Base-by-base conservation (phyloP, 306 rosid genomes). In the Abrus precatorius region DNA sequence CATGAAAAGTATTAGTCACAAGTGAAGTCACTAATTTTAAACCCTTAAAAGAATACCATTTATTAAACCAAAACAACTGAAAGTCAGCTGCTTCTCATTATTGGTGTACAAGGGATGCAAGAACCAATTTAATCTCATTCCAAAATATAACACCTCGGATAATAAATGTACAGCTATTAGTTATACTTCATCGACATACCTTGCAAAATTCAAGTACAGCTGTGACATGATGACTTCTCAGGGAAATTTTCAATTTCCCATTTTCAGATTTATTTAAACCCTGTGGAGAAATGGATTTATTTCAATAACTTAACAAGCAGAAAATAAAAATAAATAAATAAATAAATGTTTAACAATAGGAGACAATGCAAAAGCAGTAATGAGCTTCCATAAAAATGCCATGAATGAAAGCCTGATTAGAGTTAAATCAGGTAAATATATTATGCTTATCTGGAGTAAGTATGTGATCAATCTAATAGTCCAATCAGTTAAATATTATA, bases 121-220 rank as follows among this genome's bases (percentile, higher is more conserved):
- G 27, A 71, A 33, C 13, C 69, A 79, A 38, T 41, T 74, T 53
- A 63, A 34, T 74, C 12, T 44, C 50, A 32, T 7, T 44, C 34
- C 74, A 71, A 12, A 5, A 70, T 40, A 53, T 76, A 41, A 63
- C 62, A 83, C 82, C 29, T 82, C 32, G 62, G 27, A 71, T 27
- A 40, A 76, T 53, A 66, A 75, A 49, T 47, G 50, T 30, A 20
- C 74, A 70, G 48, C 38, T 10, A 11, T 56, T 38, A 47, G 43
- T 12, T 68, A 71, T 53, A 72, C 38, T 53, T 52, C 72, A 76
- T 33, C 20, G 50, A 29, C 85, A 72, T 92, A 95, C 99, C 98
- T 90, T 86, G 76, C 99, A 95, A 87, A 88, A 93, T 84, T 95
- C 97, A 60, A 95, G 88, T 50, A 93, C 85, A 38, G 91, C 94